Evolutionary conservation across 2,329 filamentous ascomycete species (phyloP), one percentile per base, ranked within the genome.

Genomic region (Helotiales sp.): DNA sequence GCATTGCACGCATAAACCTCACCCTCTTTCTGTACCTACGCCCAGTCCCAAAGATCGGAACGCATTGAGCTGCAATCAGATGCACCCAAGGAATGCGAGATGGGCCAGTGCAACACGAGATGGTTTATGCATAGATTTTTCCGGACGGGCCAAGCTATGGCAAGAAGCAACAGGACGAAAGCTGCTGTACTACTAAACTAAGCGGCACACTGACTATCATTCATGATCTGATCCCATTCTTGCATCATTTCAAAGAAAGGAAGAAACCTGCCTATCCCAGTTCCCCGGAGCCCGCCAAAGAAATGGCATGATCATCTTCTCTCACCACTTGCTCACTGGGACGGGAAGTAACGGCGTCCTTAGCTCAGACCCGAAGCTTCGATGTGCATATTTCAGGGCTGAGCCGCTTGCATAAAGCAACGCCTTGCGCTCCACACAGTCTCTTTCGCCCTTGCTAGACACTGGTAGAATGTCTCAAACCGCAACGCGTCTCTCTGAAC

Each of bases 331-430:
- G 6, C 34, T 8, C 6, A 13, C n/a, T n/a, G n/a, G 17, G 24
- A 13, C 17, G 50, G 15, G 50, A 34, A 32, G 26, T 5, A 37
- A 11, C 37, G 32, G 37, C 37, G 57, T 37, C 34, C 1, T 13
- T 60, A 30, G 57, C 24, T 47, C 37, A 15, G 24, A 11, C 40
- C 57, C 22, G 37, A 60, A 60, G 17, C 37, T 47, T 45, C 57
- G 37, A 30, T 20, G 30, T 60, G 57, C 57, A 43, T 45, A 28
- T 40, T 26, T 34, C 3, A 43, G 17, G 55, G 34, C 20, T 60
- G 34, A 60, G 57, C 34, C 57, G 57, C 57, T n/a, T 47, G 26
- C 40, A 30, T 20, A 13, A 8, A 20, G n/a, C n/a, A 4, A 6
- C 6, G n/a, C 43, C 15, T 7, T 32, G 28, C 5, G 50, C n/a